These are phyloP conservation scores for Pythium phragmitis DNA, from an alignment of 352 stramenopile species.

Conservation along the genomic window DNA sequence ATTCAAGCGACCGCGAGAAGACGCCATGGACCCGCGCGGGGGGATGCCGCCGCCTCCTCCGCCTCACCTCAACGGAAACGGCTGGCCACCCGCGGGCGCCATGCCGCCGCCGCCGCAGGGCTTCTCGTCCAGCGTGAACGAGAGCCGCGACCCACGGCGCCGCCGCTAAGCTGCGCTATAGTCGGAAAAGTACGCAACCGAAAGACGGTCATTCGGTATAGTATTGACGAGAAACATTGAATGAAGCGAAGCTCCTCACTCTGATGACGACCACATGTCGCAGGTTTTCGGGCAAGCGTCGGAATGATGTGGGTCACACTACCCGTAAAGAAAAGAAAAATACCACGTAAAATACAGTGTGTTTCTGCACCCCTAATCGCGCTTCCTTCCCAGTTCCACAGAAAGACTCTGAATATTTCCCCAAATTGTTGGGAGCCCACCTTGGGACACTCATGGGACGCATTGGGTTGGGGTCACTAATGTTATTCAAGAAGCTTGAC, in stretches of 20 bases:
- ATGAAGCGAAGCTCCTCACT: neutral
- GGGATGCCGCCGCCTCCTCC: constrained; percentile 2
- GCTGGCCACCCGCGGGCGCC: constrained; percentile 9
- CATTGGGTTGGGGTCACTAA: no score
- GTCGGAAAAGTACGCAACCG: no score
- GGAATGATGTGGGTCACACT: constrained; percentile 5
- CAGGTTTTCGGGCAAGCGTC: neutral
- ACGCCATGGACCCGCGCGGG: neutral
- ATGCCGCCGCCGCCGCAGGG: constrained; percentile 15
- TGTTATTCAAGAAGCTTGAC: no score
- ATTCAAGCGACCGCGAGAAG: constrained; percentile 26
- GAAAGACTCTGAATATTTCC: no score
- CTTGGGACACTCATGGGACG: neutral
- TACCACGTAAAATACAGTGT: neutral
- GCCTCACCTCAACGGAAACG: neutral
- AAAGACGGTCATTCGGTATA: neutral
- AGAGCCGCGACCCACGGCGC: constrained; percentile 31
- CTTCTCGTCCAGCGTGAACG: constrained; percentile 28
- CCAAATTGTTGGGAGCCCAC: neutral
- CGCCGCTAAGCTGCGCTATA: constrained; percentile 12
- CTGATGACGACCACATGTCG: constrained; percentile 11
- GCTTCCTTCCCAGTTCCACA: neutral
- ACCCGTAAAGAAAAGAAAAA: constrained; percentile 3
- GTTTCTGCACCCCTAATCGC: constrained; percentile 19
- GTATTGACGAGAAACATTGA: neutral